Base-by-base conservation (phyloP, 495 filamentous ascomycete species). In the Hypoxylon fragiforme region DNA sequence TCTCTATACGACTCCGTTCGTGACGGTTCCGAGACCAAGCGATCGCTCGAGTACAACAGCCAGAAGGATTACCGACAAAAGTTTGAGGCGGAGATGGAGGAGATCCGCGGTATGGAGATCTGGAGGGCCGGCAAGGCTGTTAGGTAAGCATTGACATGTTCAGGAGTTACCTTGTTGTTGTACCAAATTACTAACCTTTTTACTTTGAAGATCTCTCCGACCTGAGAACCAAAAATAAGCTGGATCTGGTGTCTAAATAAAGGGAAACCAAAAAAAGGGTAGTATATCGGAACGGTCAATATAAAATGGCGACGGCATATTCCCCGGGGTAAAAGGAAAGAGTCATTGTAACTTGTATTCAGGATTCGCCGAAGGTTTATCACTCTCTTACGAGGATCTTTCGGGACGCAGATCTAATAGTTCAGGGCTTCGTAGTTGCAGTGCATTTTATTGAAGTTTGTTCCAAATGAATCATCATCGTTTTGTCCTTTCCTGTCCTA, bases 91-190 rank as follows among this genome's bases (percentile, higher is more conserved):
- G 94, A 98, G 85, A 85, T 98, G 83, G 76, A 94, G 76, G 92
- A 97, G 77, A 97, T 98, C 77, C 85, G 90, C 62, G 82, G 90
- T 64, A 77, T 97, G 72, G 94, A 98, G 83, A 97, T 98, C 83
- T 98, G 94, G 94, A 85, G 88, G 62, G 94, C 95, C 51, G 94
- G 94, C 70, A 97, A 97, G 87, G 89, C 95, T 61, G 94, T 98
- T 55, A 85, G 90, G 76, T 86, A 75, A 70, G 78, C 74, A 44
- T 41, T n/a, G n/a, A n/a, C n/a, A n/a, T n/a, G 4, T 28, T 22
- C 6, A n/a, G 24, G 35, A 19, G 11, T 31, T 3, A 19, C 18
- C 18, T 2, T 5, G 8, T 3, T 8, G 50, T 28, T 28, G 48
- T n/a, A 16, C 24, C 41, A 24, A 3, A 36, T 36, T 15, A 18